These are phyloP conservation scores for Trichophyton benhamiae DNA, from an alignment of 2,329 filamentous ascomycete species.

Conservation along the genomic window DNA sequence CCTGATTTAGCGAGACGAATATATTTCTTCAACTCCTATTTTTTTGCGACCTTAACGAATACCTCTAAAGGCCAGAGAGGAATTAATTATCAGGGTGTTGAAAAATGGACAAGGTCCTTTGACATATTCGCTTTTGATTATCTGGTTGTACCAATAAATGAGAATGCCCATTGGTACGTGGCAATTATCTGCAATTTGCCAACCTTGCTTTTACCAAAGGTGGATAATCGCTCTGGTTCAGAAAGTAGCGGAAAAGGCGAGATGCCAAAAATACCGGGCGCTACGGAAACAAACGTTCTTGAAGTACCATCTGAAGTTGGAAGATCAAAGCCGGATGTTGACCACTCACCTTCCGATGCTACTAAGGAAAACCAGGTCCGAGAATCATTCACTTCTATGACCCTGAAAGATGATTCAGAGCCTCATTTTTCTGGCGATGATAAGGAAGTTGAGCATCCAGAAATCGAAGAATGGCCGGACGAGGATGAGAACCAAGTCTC, in stretches of 20 bases:
- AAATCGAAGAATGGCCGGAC: conserved; percentile 22
- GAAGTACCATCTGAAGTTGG: background rate
- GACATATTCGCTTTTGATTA: conserved; percentile 81
- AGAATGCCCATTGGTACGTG: conserved; percentile 81
- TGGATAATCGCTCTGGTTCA: background rate
- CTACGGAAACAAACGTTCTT: background rate
- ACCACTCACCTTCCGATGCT: background rate
- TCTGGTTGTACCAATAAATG: conserved; percentile 83
- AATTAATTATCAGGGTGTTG: conserved; percentile 76
- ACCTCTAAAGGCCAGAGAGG: conserved; percentile 38
- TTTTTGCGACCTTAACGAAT: conserved; percentile 66
- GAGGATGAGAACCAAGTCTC: conserved; percentile 18
- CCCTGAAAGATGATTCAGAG: conserved; percentile 15
- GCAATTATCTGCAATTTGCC: conserved; percentile 87
- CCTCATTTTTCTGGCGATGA: background rate
- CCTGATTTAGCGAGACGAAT: conserved; percentile 51
- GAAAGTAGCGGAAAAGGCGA: background rate
- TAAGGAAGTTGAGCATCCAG: conserved; percentile 7
- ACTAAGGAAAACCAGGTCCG: conserved; percentile 18
- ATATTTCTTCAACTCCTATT: conserved; percentile 88
- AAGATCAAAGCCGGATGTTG: background rate
- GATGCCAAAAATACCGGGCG: background rate
- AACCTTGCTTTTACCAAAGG: conserved; percentile 22
- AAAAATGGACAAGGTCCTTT: conserved; percentile 73
- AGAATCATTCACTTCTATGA: conserved; percentile 22